These are phyloP conservation scores for Botryosphaeria dothidea DNA, from an alignment of 2,329 filamentous ascomycete genomes.

Conservation along the genomic window DNA sequence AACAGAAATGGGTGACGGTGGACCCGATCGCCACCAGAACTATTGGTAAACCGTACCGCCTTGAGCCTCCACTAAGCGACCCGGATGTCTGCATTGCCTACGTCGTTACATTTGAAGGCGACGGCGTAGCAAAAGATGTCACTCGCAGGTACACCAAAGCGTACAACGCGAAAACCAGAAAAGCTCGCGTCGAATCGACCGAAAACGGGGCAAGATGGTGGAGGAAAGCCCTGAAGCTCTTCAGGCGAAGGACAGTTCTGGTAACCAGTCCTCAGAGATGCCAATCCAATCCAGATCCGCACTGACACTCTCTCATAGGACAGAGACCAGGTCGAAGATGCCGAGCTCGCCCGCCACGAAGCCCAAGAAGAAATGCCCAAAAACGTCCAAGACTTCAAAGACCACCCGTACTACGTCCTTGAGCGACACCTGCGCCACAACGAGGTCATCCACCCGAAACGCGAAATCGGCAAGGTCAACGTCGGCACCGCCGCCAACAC, in stretches of 20 bases:
- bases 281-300: neutral
- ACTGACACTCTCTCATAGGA: constrained; percentile 43
- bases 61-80: constrained; percentile 84
- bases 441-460: constrained; percentile 75
- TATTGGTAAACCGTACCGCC: constrained; percentile 70
- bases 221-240: constrained; percentile 50
- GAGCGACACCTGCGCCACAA: constrained; percentile 81
- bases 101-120: constrained; percentile 80
- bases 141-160: constrained; percentile 85
- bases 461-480: constrained; percentile 74
- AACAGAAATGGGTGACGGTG: constrained; percentile 88
- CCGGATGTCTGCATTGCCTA: constrained; percentile 77
- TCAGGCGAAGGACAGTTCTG: constrained; percentile 32
- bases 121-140: constrained; percentile 78
- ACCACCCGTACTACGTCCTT: constrained; percentile 73
- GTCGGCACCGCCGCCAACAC: constrained; percentile 60
- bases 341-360: constrained; percentile 69
- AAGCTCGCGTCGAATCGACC: constrained; percentile 72
- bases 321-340: constrained; percentile 81
- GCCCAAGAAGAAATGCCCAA: constrained; percentile 78
- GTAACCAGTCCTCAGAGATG: neutral
- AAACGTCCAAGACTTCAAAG: constrained; percentile 84
- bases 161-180: constrained; percentile 87
- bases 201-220: constrained; percentile 59
- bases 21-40: constrained; percentile 82